These are phyloP conservation scores for Candida maltosa DNA, from an alignment of 805 yeast genomes.

Conservation along the genomic window DNA sequence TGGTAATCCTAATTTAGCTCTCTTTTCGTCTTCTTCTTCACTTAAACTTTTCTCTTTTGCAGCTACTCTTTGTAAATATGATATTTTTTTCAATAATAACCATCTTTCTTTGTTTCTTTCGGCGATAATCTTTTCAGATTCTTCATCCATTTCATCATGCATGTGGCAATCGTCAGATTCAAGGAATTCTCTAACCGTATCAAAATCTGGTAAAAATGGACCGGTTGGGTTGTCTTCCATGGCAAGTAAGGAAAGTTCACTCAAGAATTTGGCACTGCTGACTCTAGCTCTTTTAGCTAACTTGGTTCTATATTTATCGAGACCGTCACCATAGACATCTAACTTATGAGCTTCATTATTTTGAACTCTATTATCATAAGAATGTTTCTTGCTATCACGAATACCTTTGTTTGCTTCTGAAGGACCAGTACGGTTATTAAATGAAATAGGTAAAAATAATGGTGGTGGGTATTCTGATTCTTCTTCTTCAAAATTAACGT, in stretches of 20 bases:
- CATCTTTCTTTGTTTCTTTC: slow-evolving; percentile 58
- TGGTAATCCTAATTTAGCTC: slow-evolving; percentile 28
- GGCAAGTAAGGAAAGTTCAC: slow-evolving; percentile 51
- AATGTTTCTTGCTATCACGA: slow-evolving; percentile 75
- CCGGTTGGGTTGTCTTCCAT: slow-evolving; percentile 29
- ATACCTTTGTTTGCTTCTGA: slow-evolving; percentile 76
- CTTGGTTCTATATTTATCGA: slow-evolving; percentile 55
- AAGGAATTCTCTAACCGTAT: slow-evolving; percentile 56
- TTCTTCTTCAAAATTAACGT: slow-evolving; percentile 21
- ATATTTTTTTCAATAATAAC: slow-evolving; percentile 66
- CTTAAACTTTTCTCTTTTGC: slow-evolving; percentile 43
- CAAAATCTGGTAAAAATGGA: slow-evolving; percentile 51
- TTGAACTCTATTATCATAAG: slow-evolving; percentile 78
- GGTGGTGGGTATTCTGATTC: slow-evolving; percentile 22
- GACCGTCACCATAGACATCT: slow-evolving; percentile 78
- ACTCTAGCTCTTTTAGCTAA: slow-evolving; percentile 48
- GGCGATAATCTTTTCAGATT: slow-evolving; percentile 34
- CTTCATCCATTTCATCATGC: slow-evolving; percentile 33
- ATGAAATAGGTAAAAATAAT: slow-evolving; percentile 50
- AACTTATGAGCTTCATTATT: slow-evolving; percentile 58
- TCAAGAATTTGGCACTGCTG: slow-evolving; percentile 53
- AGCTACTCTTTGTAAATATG: slow-evolving; percentile 66
- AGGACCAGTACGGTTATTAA: slow-evolving; percentile 81
- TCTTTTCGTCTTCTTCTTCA: slow-evolving; percentile 36
- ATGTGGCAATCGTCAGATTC: slow-evolving; percentile 40